phyloP scores from a whole-genome alignment of 2,329 filamentous ascomycete genomes.

The Arthroderma sp. region DNA sequence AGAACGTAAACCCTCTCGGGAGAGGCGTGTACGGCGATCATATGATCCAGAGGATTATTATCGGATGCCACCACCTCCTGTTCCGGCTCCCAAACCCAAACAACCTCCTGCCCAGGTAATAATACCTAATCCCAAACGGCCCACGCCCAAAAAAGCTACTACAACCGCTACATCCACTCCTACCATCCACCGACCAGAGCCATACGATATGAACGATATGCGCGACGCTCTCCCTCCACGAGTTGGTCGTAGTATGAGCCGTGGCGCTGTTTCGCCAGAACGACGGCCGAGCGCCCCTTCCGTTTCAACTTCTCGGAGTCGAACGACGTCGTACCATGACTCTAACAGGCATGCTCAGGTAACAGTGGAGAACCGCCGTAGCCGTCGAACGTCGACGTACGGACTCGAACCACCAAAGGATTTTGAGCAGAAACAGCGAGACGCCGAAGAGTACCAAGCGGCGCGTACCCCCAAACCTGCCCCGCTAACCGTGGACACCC shows the following conservation, averaged over 20 bases:
- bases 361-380: conserved; percentile 22
- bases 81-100: conserved; percentile 13
- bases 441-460: conserved; percentile 30
- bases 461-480: conserved; percentile 11
- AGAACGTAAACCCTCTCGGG: conserved; percentile 18
- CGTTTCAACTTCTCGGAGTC: conserved; percentile 14
- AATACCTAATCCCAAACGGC: conserved; percentile 19
- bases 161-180: conserved; percentile 19
- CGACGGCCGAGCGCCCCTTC: conserved; percentile 20
- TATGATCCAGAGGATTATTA: conserved; percentile 28
- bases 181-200: conserved; percentile 19
- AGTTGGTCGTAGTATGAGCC: conserved; percentile 18
- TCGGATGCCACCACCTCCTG: conserved; percentile 30
- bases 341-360: conserved; percentile 19
- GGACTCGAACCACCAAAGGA: conserved; percentile 14
- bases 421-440: conserved; percentile 26
- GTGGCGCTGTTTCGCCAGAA: conserved; percentile 20
- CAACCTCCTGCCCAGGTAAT: conserved; percentile 19
- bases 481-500: conserved; percentile 4
- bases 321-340: conserved; percentile 23
- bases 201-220: conserved; percentile 25
- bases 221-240: conserved; percentile 19
- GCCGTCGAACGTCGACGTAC: conserved; percentile 21
- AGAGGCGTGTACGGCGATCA: conserved; percentile 18
- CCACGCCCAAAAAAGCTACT: conserved; percentile 18